Evolutionary conservation across 345 rosid species (phyloP), one percentile per base, ranked within the genome.

Genomic region (Populus nigra): DNA sequence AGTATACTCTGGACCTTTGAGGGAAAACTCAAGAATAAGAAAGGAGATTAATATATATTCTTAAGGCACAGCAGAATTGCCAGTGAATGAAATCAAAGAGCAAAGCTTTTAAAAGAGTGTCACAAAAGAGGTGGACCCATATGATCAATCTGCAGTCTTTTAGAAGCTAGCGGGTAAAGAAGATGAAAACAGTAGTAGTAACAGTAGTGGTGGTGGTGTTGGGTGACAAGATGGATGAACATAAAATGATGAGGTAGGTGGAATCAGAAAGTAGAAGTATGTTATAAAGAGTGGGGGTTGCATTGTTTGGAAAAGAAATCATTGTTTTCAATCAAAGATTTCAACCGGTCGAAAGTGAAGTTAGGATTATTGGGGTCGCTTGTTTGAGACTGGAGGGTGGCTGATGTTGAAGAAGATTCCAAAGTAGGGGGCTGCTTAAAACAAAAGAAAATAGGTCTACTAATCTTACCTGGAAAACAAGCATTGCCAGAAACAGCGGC

Each of bases 281-380:
- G 29, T 39, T 15, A 57, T 20, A 77, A 57, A 8, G 72, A 70
- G 59, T 88, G 88, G 38, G 90, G 80, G 82, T 85, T 87, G 84
- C 89, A 89, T 70, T 90, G 90, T 49, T 66, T 77, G 63, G 85
- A 82, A 83, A 79, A 88, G 76, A 90, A 90, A 79, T 82, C 89
- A 69, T 89, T 90, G n/a, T 12, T 80, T 77, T 88, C 87, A 38
- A 90, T 86, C 85, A 90, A 72, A 61, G 67, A 67, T 76, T 71
- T 82, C 59, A 89, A 69, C 92, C 73, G 89, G 49, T 80, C 90
- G 67, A 67, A 53, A 13, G 89, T 79, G 71, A 85, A 89, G 22
- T 55, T 72, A 53, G 85, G 85, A 68, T 84, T 85, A 80, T 90
- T 82, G 57, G 92, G 91, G 59, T 90, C 92, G 36, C 87, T 87